These are phyloP conservation scores for Saccharomyces pastorianus DNA, from an alignment of 1,139 yeast species.

Conservation along the genomic window DNA sequence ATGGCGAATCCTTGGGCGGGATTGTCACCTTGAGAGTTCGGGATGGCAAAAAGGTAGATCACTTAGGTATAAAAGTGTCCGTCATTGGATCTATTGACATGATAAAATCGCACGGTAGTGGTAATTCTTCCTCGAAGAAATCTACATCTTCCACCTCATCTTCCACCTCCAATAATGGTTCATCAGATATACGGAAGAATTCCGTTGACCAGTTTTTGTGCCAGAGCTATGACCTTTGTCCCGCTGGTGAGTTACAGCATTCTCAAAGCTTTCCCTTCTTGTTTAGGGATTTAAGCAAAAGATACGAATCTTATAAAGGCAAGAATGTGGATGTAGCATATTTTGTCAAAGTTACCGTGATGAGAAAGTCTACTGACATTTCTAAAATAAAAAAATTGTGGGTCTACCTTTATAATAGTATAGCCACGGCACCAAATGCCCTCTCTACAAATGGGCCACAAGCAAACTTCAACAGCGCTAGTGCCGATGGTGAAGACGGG, in stretches of 20 bases:
- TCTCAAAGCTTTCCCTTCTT: slow-evolving; percentile 81
- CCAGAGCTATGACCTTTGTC: slow-evolving; percentile 83
- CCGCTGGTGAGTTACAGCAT: slow-evolving; percentile 79
- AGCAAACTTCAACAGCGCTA: slow-evolving; percentile 3
- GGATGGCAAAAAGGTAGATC: slow-evolving; percentile 87
- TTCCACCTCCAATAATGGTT: slow-evolving; percentile 30
- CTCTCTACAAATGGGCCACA: slow-evolving; percentile 24
- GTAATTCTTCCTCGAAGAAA: slow-evolving; percentile 31
- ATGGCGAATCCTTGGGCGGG: slow-evolving; percentile 89
- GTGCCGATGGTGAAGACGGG: neutral
- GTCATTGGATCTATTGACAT: slow-evolving; percentile 78
- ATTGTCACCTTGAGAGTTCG: slow-evolving; percentile 75
- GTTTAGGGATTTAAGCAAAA: slow-evolving; percentile 89
- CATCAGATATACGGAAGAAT: slow-evolving; percentile 23
- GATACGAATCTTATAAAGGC: slow-evolving; percentile 87
- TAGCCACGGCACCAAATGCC: slow-evolving; percentile 5
- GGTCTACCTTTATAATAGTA: slow-evolving; percentile 57
- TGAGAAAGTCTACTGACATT: slow-evolving; percentile 72
- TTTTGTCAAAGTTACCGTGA: slow-evolving; percentile 76
- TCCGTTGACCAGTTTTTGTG: slow-evolving; percentile 67
- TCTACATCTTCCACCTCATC: slow-evolving; percentile 8
- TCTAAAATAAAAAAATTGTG: slow-evolving; percentile 69
- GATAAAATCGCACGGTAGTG: slow-evolving; percentile 28
- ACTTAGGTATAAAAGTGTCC: slow-evolving; percentile 81
- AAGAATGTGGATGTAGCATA: slow-evolving; percentile 76